phyloP scores from a whole-genome alignment of 2,329 filamentous ascomycete genomes.

The Xylariaceae sp. region DNA sequence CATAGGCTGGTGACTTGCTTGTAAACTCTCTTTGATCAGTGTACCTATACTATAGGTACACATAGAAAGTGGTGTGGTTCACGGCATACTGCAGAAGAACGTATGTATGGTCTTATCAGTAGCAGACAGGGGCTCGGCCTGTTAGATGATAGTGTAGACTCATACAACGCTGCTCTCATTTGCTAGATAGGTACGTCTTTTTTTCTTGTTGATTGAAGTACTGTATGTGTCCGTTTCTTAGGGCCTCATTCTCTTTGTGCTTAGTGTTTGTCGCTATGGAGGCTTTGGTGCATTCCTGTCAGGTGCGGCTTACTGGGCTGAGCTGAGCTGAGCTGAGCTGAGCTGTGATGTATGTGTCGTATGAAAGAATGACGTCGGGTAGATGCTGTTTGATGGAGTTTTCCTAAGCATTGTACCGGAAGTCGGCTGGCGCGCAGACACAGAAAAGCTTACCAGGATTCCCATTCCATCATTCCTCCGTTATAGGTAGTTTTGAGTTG shows the following conservation, averaged over 20 bases:
- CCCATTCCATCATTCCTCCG: not conserved
- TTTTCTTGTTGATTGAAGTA: conserved; percentile 3
- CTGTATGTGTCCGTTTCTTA: conserved; percentile 9
- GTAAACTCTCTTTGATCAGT: not conserved
- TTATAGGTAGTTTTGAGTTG: not conserved
- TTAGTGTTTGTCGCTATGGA: conserved; percentile 20
- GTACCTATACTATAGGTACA: not conserved
- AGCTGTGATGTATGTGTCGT: not conserved
- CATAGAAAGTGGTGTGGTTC: conserved; percentile 9
- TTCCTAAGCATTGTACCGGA: not conserved
- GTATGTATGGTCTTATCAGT: conserved; percentile 12
- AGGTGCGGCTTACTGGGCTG: conserved; percentile 14
- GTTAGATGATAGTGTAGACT: too few species aligned
- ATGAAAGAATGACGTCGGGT: conserved; percentile 19
- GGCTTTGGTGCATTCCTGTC: conserved; percentile 19
- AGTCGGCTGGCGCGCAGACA: not conserved
- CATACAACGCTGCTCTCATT: conserved; percentile 12
- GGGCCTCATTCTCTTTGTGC: conserved; percentile 7
- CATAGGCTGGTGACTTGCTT: not conserved
- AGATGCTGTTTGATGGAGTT: conserved; percentile 4
- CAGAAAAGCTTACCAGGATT: not conserved
- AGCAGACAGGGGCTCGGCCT: not conserved
- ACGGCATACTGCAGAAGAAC: conserved; percentile 18
- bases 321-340: not conserved
- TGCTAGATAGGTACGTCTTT: conserved; percentile 2